A percentile compares a stretch with the other conserved stretches of the same genome.
Evolutionary conservation across 495 filamentous ascomycete species (phyloP).

Genomic region (Neurospora sp.): DNA sequence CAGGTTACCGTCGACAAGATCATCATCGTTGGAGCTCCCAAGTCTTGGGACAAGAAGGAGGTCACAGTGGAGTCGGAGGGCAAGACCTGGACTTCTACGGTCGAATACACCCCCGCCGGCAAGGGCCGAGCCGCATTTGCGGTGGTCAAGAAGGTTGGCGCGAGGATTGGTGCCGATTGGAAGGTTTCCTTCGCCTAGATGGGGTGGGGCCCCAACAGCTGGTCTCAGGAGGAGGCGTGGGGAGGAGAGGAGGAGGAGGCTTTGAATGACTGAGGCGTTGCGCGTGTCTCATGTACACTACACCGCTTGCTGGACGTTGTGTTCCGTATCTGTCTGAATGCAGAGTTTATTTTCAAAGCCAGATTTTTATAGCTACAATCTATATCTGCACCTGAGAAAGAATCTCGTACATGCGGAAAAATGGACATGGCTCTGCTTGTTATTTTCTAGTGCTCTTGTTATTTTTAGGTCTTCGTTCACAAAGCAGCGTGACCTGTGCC

Average conservation of each 20-base stretch:
- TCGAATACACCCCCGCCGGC: constrained; percentile 51
- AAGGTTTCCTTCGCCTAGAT: constrained; percentile 46
- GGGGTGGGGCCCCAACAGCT: background rate
- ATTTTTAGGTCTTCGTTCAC: background rate
- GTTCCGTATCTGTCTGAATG: background rate
- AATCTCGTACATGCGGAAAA: background rate
- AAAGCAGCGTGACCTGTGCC: background rate
- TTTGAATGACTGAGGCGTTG: background rate
- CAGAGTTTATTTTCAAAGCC: background rate
- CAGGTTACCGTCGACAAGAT: constrained; percentile 72
- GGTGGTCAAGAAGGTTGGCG: constrained; percentile 67
- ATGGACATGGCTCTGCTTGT: background rate
- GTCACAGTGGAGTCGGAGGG: constrained; percentile 64
- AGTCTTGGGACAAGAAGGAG: constrained; percentile 56
- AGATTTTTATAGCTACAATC: background rate
- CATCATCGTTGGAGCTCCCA: constrained; percentile 66
- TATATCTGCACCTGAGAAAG: background rate
- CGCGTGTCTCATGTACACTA: background rate
- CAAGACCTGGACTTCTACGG: constrained; percentile 42
- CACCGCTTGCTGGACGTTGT: background rate
- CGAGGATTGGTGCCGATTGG: constrained; percentile 72
- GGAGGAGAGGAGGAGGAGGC: background rate
- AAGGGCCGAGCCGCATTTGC: constrained; percentile 64
- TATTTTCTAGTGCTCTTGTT: background rate
- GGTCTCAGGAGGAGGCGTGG: background rate